A percentile compares a stretch with the other conserved stretches of the same genome.
Evolutionary conservation across 2,329 filamentous ascomycete genomes (phyloP).

Genomic region (Parasarocladium wereldwijsianum): DNA sequence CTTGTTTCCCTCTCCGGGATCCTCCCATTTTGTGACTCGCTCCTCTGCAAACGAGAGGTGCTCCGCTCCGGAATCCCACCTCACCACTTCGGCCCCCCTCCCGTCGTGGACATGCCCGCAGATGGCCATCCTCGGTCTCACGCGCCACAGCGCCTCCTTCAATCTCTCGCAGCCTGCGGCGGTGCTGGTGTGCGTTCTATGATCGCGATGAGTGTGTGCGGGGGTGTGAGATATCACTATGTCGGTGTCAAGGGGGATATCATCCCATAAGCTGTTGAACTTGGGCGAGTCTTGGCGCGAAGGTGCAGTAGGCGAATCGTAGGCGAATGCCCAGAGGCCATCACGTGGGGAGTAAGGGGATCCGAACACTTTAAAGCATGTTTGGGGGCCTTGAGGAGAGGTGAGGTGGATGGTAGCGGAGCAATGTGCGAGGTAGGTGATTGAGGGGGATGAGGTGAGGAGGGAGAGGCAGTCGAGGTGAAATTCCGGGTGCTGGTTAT

Average conservation of each 20-base stretch:
- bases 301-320: slow-evolving; percentile 20
- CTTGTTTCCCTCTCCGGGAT: slow-evolving; percentile 34
- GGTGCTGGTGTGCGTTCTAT: slow-evolving; percentile 18
- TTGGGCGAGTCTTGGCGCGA: slow-evolving; percentile 12
- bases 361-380: slow-evolving; percentile 52
- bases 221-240: slow-evolving; percentile 61
- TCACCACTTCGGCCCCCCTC: slow-evolving; percentile 46
- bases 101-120: slow-evolving; percentile 62
- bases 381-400: slow-evolving; percentile 37
- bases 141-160: slow-evolving; percentile 38
- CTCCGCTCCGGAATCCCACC: slow-evolving; percentile 35
- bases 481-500: slow-evolving; percentile 40
- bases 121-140: slow-evolving; percentile 49
- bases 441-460: slow-evolving; percentile 34
- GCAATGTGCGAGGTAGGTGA: slow-evolving; percentile 52
- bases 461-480: slow-evolving; percentile 37
- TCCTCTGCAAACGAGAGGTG: slow-evolving; percentile 30
- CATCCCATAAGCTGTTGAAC: slow-evolving; percentile 44
- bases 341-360: slow-evolving; percentile 49
- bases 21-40: slow-evolving; percentile 34
- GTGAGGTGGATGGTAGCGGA: slow-evolving; percentile 37
- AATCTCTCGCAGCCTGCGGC: slow-evolving; percentile 46
- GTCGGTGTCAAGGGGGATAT: slow-evolving; percentile 46
- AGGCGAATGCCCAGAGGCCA: slow-evolving; percentile 54
- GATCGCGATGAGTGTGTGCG: slow-evolving; percentile 44